Conservation (phyloP, 345 rosid species). For the Euphorbia pulcherrima region DNA sequence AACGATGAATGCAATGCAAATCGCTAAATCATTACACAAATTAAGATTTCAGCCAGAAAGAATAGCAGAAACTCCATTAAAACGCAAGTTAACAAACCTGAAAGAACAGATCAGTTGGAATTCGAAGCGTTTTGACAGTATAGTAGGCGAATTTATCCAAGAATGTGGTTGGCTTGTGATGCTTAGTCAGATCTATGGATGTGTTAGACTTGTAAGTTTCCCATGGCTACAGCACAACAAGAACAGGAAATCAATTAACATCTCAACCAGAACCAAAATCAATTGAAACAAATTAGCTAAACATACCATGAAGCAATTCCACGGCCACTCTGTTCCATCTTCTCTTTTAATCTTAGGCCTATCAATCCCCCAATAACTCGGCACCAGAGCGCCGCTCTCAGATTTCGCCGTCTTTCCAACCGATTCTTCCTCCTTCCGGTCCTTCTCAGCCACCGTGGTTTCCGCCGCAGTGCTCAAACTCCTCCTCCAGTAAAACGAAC, state of each 20-base stretch:
- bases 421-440: not conserved
- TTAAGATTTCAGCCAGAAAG: too few species aligned
- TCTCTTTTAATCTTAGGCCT: conserved; percentile 47
- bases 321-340: conserved; percentile 75
- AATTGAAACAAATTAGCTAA: not conserved
- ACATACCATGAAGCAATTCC: conserved; percentile 73
- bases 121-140: conserved; percentile 58
- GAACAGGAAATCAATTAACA: not conserved
- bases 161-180: conserved; percentile 54
- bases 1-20: not conserved
- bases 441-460: not conserved
- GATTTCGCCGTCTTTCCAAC: not conserved
- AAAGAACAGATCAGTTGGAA: conserved; percentile 73
- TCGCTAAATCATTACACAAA: not conserved
- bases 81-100: conserved; percentile 55
- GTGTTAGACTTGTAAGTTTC: conserved; percentile 50
- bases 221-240: conserved; percentile 69
- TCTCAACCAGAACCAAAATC: not conserved
- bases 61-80: not conserved
- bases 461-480: not conserved
- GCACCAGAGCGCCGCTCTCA: not conserved
- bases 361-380: conserved; percentile 73
- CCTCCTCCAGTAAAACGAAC: conserved; percentile 6
- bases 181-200: conserved; percentile 67
- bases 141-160: conserved; percentile 60